Conservation (phyloP, 2,329 filamentous ascomycete genomes). For the Hypoxylon sp. region DNA sequence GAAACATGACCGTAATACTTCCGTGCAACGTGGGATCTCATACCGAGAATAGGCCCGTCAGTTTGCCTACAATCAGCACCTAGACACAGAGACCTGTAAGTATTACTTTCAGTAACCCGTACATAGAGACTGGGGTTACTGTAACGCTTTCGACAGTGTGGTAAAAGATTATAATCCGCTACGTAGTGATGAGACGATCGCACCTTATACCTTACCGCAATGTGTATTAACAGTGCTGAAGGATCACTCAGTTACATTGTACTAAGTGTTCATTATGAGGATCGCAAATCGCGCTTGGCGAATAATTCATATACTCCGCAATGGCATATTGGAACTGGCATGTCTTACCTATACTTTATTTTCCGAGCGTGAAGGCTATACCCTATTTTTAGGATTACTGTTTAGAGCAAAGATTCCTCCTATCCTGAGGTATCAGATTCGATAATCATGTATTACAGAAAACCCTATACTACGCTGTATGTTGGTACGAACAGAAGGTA, state of each 20-base stretch:
- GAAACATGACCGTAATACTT: neutral
- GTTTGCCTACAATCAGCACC: no score
- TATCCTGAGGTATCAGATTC: no score
- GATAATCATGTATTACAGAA: no score
- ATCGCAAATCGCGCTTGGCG: neutral
- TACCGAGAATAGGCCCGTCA: neutral
- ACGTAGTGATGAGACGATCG: neutral
- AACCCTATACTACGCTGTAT: no score
- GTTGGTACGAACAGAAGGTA: no score
- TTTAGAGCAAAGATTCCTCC: neutral
- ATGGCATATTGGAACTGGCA: neutral
- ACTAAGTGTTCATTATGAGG: neutral
- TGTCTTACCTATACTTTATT: neutral
- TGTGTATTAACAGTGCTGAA: neutral
- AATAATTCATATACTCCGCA: neutral
- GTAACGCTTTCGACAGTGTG: neutral
- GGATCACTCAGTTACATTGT: neutral
- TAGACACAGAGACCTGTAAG: no score
- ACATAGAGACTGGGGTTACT: neutral
- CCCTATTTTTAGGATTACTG: neutral
- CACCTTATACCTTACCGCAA: conserved; percentile 11
- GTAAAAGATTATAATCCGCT: neutral
- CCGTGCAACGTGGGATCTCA: neutral
- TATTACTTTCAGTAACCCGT: neutral
- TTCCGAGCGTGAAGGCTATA: neutral